These are phyloP conservation scores for Penicillium parvum DNA, from an alignment of 495 filamentous ascomycete species.

Conservation along the genomic window DNA sequence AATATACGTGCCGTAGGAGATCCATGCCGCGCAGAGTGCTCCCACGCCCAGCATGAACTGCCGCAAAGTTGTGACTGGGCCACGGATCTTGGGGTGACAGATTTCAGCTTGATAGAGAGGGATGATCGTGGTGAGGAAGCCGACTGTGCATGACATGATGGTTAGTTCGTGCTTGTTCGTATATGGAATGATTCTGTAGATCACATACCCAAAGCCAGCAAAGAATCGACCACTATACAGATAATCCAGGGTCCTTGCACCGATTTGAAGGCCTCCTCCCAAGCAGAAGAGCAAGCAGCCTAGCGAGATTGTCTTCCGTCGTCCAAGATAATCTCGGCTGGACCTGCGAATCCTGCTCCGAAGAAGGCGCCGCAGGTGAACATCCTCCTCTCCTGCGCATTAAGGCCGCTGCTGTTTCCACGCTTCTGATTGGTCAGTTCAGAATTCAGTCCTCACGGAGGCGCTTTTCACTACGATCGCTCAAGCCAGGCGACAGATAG, in stretches of 20 bases:
- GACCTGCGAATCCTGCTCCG: constrained; percentile 37
- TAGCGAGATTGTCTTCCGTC: constrained; percentile 40
- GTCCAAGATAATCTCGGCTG: constrained; percentile 36
- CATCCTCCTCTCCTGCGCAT: no score
- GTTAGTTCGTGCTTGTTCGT: background rate
- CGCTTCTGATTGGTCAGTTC: no score
- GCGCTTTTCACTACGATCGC: no score
- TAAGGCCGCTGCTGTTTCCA: constrained; percentile 50
- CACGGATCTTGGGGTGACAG: constrained; percentile 42
- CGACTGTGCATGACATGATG: constrained; percentile 33
- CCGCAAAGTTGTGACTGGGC: constrained; percentile 38
- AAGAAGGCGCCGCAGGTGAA: constrained; percentile 54
- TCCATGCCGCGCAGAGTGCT: constrained; percentile 36
- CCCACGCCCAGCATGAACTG: constrained; percentile 47
- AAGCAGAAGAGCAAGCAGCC: constrained; percentile 43
- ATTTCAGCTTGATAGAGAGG: constrained; percentile 46
- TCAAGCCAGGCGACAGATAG: no score
- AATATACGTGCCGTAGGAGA: constrained; percentile 44
- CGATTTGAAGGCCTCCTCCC: constrained; percentile 41
- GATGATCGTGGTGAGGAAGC: constrained; percentile 56
- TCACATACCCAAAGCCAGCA: constrained; percentile 50
- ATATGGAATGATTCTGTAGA: constrained; percentile 18
- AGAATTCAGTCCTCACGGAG: no score
- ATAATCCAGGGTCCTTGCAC: constrained; percentile 32
- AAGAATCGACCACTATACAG: constrained; percentile 42